Evolutionary conservation across 179 eudicot genomes (phyloP), one percentile per base, ranked within the genome.

Genomic region (Dionaea muscipula): DNA sequence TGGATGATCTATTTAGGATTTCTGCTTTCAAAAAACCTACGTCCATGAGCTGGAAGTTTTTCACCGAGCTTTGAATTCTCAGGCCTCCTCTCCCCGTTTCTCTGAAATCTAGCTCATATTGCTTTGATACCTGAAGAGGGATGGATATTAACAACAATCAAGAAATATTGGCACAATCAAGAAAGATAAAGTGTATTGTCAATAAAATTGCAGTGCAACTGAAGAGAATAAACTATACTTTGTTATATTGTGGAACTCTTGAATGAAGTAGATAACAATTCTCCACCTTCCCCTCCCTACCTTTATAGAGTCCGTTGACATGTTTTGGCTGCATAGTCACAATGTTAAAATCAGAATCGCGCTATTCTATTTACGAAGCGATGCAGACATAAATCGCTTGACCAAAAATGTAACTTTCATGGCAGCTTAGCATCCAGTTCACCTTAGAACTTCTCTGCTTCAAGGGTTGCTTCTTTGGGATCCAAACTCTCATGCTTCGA

Each of bases 21-120:
- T 31, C 6, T 31, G 36, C 36, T 4, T 38, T 2, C 16, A 23
- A 9, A 19, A 23, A 24, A 25, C 15, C 22, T 69, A 86, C 98
- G 91, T 84, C 86, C 80, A 87, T 45, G 53, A 91, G 69, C 66
- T 91, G 96, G 60, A 87, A 87, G 53, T 87, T 91, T 83, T 87
- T 91, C 24, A 81, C 98, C 2, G 96, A 91, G 59, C 83, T 84
- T 70, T 82, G 81, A 49, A 91, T 74, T 65, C 59, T 66, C 47
- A 78, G 74, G 22, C 96, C 94, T 28, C 77, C 74, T 71, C 72
- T 74, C 16, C 82, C 75, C 71, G 77, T 81, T 35, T 84, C 94
- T 84, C 93, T 91, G 71, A 78, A 91, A 69, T 91, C 94, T 39
- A 91, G 70, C 52, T 91, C 96, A 44, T 91, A 91, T 55, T 84